Conservation (phyloP, 169 alveolate genomes). For the Cryptosporidium sp. region DNA sequence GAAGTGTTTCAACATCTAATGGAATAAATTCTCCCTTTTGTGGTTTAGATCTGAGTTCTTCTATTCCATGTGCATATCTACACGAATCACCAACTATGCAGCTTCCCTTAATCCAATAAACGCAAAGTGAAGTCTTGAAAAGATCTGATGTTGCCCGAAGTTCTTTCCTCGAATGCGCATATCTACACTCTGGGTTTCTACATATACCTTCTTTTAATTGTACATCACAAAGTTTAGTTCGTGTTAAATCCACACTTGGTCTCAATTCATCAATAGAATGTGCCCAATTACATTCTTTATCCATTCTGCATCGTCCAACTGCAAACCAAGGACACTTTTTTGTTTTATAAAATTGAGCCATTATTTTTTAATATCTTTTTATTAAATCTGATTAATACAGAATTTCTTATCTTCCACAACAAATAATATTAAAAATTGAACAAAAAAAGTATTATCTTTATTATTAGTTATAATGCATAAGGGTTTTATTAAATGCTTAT, state of each 20-base stretch:
- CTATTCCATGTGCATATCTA: conserved; percentile 79
- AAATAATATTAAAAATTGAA: conserved; percentile 18
- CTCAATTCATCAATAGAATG: conserved; percentile 71
- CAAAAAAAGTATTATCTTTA: conserved; percentile 18
- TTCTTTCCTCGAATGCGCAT: conserved; percentile 79
- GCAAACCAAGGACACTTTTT: conserved; percentile 75
- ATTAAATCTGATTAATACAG: background rate
- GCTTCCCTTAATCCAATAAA: conserved; percentile 80
- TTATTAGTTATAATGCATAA: background rate
- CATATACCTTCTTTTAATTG: conserved; percentile 65
- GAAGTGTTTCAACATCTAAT: conserved; percentile 67
- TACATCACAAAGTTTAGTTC: conserved; percentile 60
- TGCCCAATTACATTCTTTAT: conserved; percentile 75
- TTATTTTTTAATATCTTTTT: background rate
- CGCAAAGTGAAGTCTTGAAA: conserved; percentile 78
- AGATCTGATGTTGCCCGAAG: conserved; percentile 77
- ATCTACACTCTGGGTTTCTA: conserved; percentile 76
- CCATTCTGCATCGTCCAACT: conserved; percentile 75
- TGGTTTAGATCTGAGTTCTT: conserved; percentile 75
- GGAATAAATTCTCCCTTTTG: conserved; percentile 73
- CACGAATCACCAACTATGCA: conserved; percentile 77
- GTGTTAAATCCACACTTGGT: conserved; percentile 73
- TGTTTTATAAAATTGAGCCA: conserved; percentile 74
- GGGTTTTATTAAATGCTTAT: background rate
- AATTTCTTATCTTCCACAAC: conserved; percentile 1